These are phyloP conservation scores for Trichoderma sp. DNA, from an alignment of 2,329 filamentous ascomycete species.

Conservation along the genomic window DNA sequence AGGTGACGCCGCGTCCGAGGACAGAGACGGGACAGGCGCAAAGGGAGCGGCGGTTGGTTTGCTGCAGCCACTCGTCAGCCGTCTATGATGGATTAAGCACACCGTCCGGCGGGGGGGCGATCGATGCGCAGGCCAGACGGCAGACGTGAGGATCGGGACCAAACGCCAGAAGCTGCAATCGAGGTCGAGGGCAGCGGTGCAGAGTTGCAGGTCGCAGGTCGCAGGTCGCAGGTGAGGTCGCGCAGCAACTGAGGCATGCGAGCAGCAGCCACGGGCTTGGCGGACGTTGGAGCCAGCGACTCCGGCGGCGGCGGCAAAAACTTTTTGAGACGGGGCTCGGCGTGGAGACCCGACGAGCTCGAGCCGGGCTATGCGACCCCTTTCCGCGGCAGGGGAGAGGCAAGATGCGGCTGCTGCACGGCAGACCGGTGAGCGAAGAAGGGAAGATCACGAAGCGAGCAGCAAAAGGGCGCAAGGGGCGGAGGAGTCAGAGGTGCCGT, in stretches of 20 bases:
- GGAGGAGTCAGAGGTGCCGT: neutral
- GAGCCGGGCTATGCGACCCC: conserved; percentile 5
- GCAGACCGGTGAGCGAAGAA: neutral
- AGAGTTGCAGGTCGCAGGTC: neutral
- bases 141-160: conserved; percentile 21
- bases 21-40: neutral
- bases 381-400: conserved; percentile 7
- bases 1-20: conserved; percentile 25
- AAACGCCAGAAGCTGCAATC: neutral
- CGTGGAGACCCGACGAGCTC: neutral
- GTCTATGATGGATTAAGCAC: conserved; percentile 19
- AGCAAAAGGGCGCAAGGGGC: conserved; percentile 25
- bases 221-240: conserved; percentile 30
- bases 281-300: conserved; percentile 21
- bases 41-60: conserved; percentile 19
- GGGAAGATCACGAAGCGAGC: neutral
- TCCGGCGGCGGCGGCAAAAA: conserved; percentile 13
- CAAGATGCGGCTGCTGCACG: conserved; percentile 12
- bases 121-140: conserved; percentile 19
- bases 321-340: neutral
- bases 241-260: conserved; percentile 42
- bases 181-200: neutral
- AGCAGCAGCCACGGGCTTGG: conserved; percentile 29
- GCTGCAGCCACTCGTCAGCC: conserved; percentile 33
- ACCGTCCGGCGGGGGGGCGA: conserved; percentile 24